A percentile compares a stretch with the other conserved stretches of the same genome.
These are phyloP conservation scores for Penicillium sp. DNA, from an alignment of 2,329 filamentous ascomycete genomes.

Conservation along the genomic window DNA sequence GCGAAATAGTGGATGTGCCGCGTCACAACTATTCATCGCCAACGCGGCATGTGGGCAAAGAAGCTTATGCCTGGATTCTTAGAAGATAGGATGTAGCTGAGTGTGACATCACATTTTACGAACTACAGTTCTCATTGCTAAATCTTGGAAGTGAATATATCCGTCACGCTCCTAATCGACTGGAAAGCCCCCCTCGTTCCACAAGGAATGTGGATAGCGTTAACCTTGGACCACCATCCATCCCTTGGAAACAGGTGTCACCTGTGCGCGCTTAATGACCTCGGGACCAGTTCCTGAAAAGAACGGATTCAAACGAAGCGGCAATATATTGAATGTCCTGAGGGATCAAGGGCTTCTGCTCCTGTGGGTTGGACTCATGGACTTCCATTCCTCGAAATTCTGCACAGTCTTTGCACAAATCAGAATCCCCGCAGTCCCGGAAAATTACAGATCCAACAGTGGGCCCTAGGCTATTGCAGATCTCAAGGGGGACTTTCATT, in stretches of 20 bases:
- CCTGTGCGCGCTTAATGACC: background rate
- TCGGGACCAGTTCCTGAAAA: background rate
- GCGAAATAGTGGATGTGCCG: background rate
- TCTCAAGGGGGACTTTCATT: background rate
- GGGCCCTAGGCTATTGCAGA: background rate
- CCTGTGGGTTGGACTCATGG: too few species aligned
- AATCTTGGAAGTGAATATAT: background rate
- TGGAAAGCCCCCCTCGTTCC: background rate
- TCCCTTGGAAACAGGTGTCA: background rate
- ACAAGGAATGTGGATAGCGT: slow-evolving; percentile 1
- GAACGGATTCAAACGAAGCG: background rate
- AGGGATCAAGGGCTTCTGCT: too few species aligned
- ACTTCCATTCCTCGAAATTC: background rate
- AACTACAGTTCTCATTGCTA: background rate
- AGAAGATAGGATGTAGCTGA: background rate
- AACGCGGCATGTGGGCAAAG: background rate
- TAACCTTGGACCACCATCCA: background rate
- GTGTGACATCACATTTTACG: background rate
- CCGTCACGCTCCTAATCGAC: background rate
- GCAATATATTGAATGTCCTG: background rate
- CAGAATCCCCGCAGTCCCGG: background rate
- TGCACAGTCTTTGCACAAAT: background rate
- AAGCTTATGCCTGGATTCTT: background rate
- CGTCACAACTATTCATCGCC: background rate
- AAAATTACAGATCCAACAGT: background rate